These are phyloP conservation scores for Podospora fimiseda DNA, from an alignment of 495 filamentous ascomycete species.

Conservation along the genomic window DNA sequence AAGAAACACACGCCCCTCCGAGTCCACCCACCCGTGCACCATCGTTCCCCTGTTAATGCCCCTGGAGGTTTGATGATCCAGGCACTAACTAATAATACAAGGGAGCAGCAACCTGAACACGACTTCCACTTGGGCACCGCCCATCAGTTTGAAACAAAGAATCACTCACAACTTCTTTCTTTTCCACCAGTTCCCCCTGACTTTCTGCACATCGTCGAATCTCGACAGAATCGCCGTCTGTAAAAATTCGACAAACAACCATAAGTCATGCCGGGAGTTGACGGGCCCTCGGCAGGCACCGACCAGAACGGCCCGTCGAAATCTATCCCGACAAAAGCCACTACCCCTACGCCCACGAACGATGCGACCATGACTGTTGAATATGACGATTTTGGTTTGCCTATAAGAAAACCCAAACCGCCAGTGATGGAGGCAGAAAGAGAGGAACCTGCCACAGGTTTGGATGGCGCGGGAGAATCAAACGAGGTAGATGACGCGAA, in stretches of 20 bases:
- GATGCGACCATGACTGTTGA: slow-evolving; percentile 34
- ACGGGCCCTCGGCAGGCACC: slow-evolving; percentile 21
- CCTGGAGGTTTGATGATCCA: neutral
- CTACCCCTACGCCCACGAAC: slow-evolving; percentile 4
- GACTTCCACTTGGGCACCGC: neutral
- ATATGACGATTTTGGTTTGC: slow-evolving; percentile 52
- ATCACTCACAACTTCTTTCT: neutral
- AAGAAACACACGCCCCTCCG: neutral
- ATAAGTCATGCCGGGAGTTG: slow-evolving; percentile 21
- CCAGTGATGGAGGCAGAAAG: slow-evolving; percentile 2
- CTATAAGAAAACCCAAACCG: slow-evolving; percentile 36
- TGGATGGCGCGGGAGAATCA: slow-evolving; percentile 3
- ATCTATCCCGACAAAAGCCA: neutral
- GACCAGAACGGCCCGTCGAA: slow-evolving; percentile 12
- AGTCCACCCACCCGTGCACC: neutral
- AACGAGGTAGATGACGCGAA: neutral
- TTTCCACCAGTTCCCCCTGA: neutral
- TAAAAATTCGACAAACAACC: neutral
- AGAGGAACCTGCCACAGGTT: neutral
- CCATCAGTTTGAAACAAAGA: neutral
- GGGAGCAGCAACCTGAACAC: neutral
- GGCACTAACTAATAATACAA: neutral
- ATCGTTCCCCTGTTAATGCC: neutral
- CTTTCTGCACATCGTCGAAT: neutral
- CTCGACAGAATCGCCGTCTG: neutral